A percentile compares a stretch with the other conserved stretches of the same genome.
Conservation (phyloP, 306 rosid species). For the Gynostemma pentaphyllum region DNA sequence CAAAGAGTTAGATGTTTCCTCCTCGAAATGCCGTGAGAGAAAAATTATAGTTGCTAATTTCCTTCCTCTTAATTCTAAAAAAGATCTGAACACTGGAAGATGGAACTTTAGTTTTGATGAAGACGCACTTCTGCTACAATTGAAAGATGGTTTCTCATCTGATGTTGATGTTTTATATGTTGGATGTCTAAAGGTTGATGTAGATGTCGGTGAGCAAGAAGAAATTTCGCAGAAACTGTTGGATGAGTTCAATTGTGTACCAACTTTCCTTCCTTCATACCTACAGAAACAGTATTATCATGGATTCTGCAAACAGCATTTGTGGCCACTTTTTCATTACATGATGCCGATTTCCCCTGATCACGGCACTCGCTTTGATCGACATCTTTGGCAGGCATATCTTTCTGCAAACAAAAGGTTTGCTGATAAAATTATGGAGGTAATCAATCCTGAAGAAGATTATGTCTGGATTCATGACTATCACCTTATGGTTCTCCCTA, state of each 20-base stretch:
- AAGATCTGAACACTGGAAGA: constrained; percentile 40
- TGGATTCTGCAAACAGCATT: constrained; percentile 75
- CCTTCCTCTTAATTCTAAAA: constrained; percentile 59
- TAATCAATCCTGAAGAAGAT: constrained; percentile 56
- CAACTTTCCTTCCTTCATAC: constrained; percentile 57
- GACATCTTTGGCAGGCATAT: constrained; percentile 76
- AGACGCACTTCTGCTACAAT: constrained; percentile 51
- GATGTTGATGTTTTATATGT: constrained; percentile 44
- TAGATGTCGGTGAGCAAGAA: constrained; percentile 57
- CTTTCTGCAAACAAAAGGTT: constrained; percentile 70
- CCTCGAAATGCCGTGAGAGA: constrained; percentile 27
- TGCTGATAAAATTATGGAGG: constrained; percentile 75
- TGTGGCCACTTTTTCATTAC: constrained; percentile 83
- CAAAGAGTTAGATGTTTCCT: constrained; percentile 18
- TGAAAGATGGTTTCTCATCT: constrained; percentile 54
- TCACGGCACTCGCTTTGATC: constrained; percentile 51
- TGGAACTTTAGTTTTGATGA: constrained; percentile 69
- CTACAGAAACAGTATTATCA: constrained; percentile 54
- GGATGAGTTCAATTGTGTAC: constrained; percentile 69
- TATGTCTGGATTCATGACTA: constrained; percentile 90
- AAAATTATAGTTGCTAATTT: constrained; percentile 53
- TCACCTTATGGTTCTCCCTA: constrained; percentile 92
- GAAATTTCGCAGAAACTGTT: constrained; percentile 48
- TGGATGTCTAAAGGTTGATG: constrained; percentile 54
- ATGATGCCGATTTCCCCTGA: constrained; percentile 71